Base-by-base conservation (phyloP, 1,139 yeast genomes). In the Entelexis paramagnoliae region DNA sequence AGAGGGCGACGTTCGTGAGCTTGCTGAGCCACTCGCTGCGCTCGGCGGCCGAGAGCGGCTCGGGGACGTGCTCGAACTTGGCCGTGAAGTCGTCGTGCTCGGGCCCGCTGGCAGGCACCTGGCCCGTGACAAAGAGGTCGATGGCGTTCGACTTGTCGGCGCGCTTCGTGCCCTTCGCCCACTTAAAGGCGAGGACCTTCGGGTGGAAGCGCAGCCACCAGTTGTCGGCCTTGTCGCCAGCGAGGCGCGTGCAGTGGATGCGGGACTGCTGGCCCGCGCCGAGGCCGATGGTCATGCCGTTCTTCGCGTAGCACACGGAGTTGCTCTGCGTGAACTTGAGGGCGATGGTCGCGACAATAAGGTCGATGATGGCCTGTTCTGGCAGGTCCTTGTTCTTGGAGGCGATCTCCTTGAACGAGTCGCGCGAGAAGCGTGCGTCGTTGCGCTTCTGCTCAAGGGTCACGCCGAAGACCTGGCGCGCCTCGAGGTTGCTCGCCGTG, bases 131-230 rank as follows among this genome's bases (percentile, higher is more conserved):
- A 66, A 67, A 91, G 68, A 93, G 77, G 70, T 91, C 98, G 69
- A 91, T 91, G 54, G 96, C 98, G 67, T 91, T 91, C 54, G 96
- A 84, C 79, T 91, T 91, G 69, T 91, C 98, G 61, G 98, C 97
- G 74, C 96, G 86, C 79, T 91, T 91, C 63, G 85, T 86, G 66
- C 97, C 97, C 75, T 87, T 86, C 60, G 95, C 95, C 96, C 97
- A 91, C 74, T 89, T 79, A 79, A 91, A 83, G 24, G 75, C 93
- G 55, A 91, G 74, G 20, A 91, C 98, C 67, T 76, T 80, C 62
- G 97, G 97, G 70, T 91, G 97, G 71, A 91, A 97, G 76, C 98
- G 84, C 66, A 91, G 78, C 98, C 98, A 91, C 97, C 97, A 91
- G 78, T 87, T 88, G 71, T 91, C 96, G 59, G 97, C 96, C 77